Base-by-base conservation (phyloP, 768 basidiomycete species). In the Symmetrospora coprosmae region DNA sequence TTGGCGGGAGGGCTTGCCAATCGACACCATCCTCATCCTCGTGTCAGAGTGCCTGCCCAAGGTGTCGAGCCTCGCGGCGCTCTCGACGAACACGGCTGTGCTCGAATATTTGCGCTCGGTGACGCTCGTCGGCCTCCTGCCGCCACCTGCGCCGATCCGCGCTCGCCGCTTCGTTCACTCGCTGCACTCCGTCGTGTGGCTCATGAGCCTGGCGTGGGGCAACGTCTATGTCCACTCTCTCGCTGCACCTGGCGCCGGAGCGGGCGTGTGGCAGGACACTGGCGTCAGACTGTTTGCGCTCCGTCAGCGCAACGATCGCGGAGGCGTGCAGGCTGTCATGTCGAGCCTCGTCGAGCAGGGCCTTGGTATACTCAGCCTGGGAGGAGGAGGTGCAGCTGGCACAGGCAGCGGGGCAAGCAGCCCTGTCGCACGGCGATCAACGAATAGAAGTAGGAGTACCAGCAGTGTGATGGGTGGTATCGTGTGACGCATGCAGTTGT, bases 1-100 rank as follows among this genome's bases (percentile, higher is more conserved):
- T 1, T 97, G 92, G 92, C 87, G 92, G 67, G 87, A 91, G 78
- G 91, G 91, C 11, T 77, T 97, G 30, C 91, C 92, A 8, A 77
- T 97, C 38, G 90, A 94, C 70, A 77, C 82, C 1, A 82, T 94
- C 38, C 82, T 92, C 76, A 73, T 94, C 19, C 76, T 87, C n/a
- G 83, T 89, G 28, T 85, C 87, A 2, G 89, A 94, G 72, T 76
- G 94, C 27, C 74, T 86, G 31, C 87, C 89, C 16, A 86, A 84
- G 71, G 78, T 92, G 5, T 86, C 89, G 70, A 81, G 83, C 46
- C 73, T 88, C 60, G 75, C 80, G 2, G 79, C 81, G n/a, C 75
- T 76, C 37, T 80, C 79, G 46, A 81, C 84, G 3, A 78, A 81
- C 2, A 77, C 80, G 17, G 79, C 81, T 0, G 83, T 89, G 46